A percentile compares a stretch with the other conserved stretches of the same genome.
Conservation (phyloP, 2,329 filamentous ascomycete species). For the Scopulariopsis brevicaulis region DNA sequence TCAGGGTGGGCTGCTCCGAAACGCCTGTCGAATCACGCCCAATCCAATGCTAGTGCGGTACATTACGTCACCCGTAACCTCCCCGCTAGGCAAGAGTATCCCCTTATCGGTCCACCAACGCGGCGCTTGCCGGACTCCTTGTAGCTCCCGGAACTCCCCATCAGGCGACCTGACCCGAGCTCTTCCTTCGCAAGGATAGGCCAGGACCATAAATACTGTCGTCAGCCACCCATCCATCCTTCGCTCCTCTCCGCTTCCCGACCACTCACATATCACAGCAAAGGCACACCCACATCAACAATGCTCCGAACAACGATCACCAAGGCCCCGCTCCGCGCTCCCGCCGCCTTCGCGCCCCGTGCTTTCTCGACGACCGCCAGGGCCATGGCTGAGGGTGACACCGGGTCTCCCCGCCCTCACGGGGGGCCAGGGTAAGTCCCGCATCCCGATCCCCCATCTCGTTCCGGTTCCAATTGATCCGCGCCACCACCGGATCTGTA, state of each 20-base stretch:
- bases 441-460: neutral
- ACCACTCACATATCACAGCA: slow-evolving; percentile 6
- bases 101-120: neutral
- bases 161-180: neutral
- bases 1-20: neutral
- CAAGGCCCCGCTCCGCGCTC: slow-evolving; percentile 41
- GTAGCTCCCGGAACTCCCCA: neutral
- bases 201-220: neutral
- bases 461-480: neutral
- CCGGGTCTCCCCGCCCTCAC: slow-evolving; percentile 44
- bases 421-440: slow-evolving; percentile 41
- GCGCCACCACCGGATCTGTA: neutral
- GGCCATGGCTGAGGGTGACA: slow-evolving; percentile 60
- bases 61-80: neutral
- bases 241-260: neutral
- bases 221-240: neutral
- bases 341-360: slow-evolving; percentile 30
- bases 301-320: slow-evolving; percentile 60
- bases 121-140: neutral
- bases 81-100: neutral
- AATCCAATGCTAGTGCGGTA: neutral
- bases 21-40: neutral
- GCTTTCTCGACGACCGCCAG: slow-evolving; percentile 53
- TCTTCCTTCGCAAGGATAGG: neutral
- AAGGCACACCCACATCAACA: slow-evolving; percentile 9